Conservation (phyloP, 2,329 filamentous ascomycete species). For the Fusarium oxysporum region DNA sequence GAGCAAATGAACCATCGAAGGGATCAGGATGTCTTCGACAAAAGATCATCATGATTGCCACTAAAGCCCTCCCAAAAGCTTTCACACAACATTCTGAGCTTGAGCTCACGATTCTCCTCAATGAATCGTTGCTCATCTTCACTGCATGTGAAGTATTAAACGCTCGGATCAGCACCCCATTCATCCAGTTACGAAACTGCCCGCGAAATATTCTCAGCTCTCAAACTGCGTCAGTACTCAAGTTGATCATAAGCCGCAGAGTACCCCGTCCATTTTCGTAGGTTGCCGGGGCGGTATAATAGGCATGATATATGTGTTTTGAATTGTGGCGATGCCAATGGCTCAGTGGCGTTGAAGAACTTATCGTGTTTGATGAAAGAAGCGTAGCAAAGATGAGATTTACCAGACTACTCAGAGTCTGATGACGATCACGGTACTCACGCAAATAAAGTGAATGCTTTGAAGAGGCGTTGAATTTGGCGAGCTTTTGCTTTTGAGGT, state of each 20-base stretch:
- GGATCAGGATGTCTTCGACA: too few relatives aligned
- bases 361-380: not conserved
- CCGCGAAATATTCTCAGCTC: not conserved
- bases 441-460: not conserved
- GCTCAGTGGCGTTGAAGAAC: not conserved
- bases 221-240: too few relatives aligned
- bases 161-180: not conserved
- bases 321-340: too few relatives aligned
- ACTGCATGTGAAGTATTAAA: not conserved
- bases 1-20: too few relatives aligned
- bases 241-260: not conserved
- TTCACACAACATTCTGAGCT: too few relatives aligned
- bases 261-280: rapidly evolving
- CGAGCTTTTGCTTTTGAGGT: not conserved
- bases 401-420: not conserved
- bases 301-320: too few relatives aligned
- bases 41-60: too few relatives aligned
- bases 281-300: too few relatives aligned
- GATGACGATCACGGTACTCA: not conserved
- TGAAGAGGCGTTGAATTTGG: not conserved
- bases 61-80: too few relatives aligned
- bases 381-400: not conserved
- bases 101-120: not conserved
- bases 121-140: not conserved
- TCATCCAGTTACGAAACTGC: not conserved